Evolutionary conservation across 306 rosid genomes (phyloP), one percentile per base, ranked within the genome.

Genomic region (Cucurbita argyrosperma): DNA sequence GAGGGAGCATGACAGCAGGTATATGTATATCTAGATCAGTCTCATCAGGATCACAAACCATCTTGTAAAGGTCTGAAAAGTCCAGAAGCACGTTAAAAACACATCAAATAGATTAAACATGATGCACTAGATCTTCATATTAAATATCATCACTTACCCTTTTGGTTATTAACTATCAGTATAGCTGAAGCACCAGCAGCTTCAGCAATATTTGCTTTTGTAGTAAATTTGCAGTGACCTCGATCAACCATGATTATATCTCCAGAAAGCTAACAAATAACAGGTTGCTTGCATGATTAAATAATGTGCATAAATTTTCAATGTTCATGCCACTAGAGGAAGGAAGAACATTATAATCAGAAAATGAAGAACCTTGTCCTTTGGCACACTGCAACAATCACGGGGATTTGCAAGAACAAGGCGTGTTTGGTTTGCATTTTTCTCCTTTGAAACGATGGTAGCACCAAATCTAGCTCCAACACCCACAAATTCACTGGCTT

Each of bases 391-490:
- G 75, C 99, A 95, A 81, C 96, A 89, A 76, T 91, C 89, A 8
- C 87, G 91, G 67, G 97, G 97, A 74, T 85, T 85, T 43, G 97
- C 83, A 81, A 89, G 96, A 72, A 79, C 38, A 61, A 95, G 96
- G 49, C 58, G 91, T 8, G 90, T 82, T 67, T 83, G 94, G 40
- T 71, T 77, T 71, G 99, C 99, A 79, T 88, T 89, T 83, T 89
- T 95, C 88, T 95, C 92, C 80, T 91, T 91, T 16, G 96, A 87
- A 52, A 84, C 99, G 64, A 94, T 91, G 10, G 91, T 60, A 72
- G 83, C 80, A n/a, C 99, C 99, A 77, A 94, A 94, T 84, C 97
- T 78, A 16, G 97, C 99, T 80, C 95, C 96, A 37, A 95, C 92
- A 16, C 99, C 99, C 40, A 95, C 99, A 80, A 87, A 89, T 80